Base-by-base conservation (phyloP, 169 alveolate species). In the Cryptosporidium sp. region DNA sequence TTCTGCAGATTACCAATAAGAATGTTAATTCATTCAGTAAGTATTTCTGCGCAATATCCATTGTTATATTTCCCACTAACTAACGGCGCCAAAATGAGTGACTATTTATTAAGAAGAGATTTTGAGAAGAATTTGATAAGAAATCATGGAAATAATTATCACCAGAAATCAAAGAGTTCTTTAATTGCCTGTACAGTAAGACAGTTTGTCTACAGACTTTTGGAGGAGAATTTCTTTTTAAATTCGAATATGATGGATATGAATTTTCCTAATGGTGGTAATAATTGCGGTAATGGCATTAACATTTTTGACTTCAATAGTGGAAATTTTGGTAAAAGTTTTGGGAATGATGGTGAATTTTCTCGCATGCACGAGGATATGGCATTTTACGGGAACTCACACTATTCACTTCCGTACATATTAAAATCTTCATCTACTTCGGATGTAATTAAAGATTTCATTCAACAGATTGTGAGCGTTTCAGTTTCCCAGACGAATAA, bases 1-100 rank as follows among this genome's bases (percentile, higher is more conserved):
- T 80, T 80, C 10, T 41, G 59, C 45, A 80, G 89, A 80, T 31
- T 80, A 18, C 89, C 89, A 18, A 48, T 80, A 3, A 80, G 89
- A 9, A 23, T 62, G 23, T 35, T 80, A n/a, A 39, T 80, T 14
- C 89, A 62, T 8, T 80, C 89, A 16, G 41, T 12, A n/a, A 18
- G 12, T 8, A 62, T 80, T 26, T 58, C 89, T 2, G n/a, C 37
- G 3, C 62, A 62, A 12, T 80, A 61, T 23, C 61, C 71, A 2
- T 3, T 35, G 12, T 41, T 80, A 3, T 16, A 51, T 0, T 71
- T 71, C 6, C 70, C 85, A 51, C 21, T 71, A 4, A 33, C 29
- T 7, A 69, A 21, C 10, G 39, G 69, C 31, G 51, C 31, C 16
- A 65, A 65, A 65, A 16, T 37, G 50, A 65, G 14, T 14, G 71